Evolutionary conservation across 1,284 basidiomycete genomes (phyloP).

Genomic region (Cryptococcus sp.): DNA sequence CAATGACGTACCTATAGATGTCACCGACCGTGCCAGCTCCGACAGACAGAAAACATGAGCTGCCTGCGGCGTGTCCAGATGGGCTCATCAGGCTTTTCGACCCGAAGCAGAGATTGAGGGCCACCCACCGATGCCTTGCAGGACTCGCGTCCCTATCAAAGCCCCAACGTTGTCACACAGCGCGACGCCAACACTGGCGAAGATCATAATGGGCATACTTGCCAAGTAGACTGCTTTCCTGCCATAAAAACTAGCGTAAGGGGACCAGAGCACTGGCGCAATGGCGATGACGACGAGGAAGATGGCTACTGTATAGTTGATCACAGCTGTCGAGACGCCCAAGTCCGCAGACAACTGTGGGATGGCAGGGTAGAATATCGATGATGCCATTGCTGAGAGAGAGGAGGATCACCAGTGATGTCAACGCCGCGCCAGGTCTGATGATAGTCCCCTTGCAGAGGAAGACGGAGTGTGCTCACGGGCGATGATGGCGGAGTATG

Average conservation of each 20-base stretch:
- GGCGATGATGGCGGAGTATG: slow-evolving; percentile 60
- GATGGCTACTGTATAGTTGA: slow-evolving; percentile 61
- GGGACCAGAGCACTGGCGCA: slow-evolving; percentile 60
- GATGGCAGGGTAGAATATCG: slow-evolving; percentile 69
- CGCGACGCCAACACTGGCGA: slow-evolving; percentile 65
- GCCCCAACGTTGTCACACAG: slow-evolving; percentile 56
- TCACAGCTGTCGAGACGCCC: slow-evolving; percentile 59
- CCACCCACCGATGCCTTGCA: slow-evolving; percentile 65
- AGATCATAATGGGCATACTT: slow-evolving; percentile 63
- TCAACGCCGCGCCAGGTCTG: too few species aligned
- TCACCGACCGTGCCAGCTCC: slow-evolving; percentile 68
- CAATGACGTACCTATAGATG: slow-evolving; percentile 56
- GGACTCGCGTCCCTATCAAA: slow-evolving; percentile 64
- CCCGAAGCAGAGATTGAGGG: too few species aligned
- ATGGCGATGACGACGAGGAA: slow-evolving; percentile 53
- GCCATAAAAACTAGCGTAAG: slow-evolving; percentile 62
- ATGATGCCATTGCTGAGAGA: slow-evolving; percentile 64
- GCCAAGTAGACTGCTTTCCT: slow-evolving; percentile 64
- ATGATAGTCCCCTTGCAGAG: neutral
- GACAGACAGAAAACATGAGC: slow-evolving; percentile 59
- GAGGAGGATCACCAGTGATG: neutral
- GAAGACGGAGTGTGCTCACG: slow-evolving; percentile 47
- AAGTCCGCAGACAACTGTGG: slow-evolving; percentile 67
- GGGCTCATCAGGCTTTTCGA: too few species aligned
- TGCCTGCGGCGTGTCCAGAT: slow-evolving; percentile 19